Evolutionary conservation across 805 yeast genomes (phyloP).

Genomic region (Yamadazyma tumulicola): DNA sequence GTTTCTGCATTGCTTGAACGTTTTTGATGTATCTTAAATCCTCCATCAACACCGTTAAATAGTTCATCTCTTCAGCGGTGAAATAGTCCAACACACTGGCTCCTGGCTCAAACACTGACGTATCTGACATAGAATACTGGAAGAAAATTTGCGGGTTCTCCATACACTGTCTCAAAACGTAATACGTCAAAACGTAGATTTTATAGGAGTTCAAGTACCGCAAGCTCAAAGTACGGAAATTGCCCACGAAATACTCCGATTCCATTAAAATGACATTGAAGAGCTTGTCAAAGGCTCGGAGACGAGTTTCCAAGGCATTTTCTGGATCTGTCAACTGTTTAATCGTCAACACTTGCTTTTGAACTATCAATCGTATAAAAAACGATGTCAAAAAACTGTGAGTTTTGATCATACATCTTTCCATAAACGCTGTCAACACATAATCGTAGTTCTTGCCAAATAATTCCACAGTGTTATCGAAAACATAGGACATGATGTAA

Average conservation of each 20-base stretch:
- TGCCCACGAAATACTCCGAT: conserved; percentile 42
- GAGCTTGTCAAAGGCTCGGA: conserved; percentile 29
- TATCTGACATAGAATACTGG: conserved; percentile 25
- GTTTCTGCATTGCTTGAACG: conserved; percentile 16
- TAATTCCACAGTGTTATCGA: conserved; percentile 39
- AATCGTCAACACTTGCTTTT: conserved; percentile 29
- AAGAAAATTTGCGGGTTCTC: conserved; percentile 36
- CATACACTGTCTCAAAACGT: conserved; percentile 39
- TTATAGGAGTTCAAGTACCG: conserved; percentile 39
- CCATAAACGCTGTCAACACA: conserved; percentile 33
- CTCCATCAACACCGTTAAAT: conserved; percentile 34
- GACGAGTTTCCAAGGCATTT: conserved; percentile 17
- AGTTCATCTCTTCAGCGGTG: conserved; percentile 31
- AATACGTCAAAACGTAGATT: conserved; percentile 38
- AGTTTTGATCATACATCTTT: conserved; percentile 38
- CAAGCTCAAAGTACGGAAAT: conserved; percentile 34
- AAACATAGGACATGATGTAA: conserved; percentile 40
- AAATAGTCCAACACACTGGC: conserved; percentile 38
- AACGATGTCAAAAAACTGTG: conserved; percentile 37
- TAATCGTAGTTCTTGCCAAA: conserved; percentile 40
- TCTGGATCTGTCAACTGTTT: conserved; percentile 12
- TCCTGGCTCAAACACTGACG: conserved; percentile 30
- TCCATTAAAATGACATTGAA: conserved; percentile 31
- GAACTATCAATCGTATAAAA: conserved; percentile 37
- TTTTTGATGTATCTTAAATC: conserved; percentile 37